These are phyloP conservation scores for Hypomontagnella submonticulosa DNA, from an alignment of 495 filamentous ascomycete genomes.

Conservation along the genomic window DNA sequence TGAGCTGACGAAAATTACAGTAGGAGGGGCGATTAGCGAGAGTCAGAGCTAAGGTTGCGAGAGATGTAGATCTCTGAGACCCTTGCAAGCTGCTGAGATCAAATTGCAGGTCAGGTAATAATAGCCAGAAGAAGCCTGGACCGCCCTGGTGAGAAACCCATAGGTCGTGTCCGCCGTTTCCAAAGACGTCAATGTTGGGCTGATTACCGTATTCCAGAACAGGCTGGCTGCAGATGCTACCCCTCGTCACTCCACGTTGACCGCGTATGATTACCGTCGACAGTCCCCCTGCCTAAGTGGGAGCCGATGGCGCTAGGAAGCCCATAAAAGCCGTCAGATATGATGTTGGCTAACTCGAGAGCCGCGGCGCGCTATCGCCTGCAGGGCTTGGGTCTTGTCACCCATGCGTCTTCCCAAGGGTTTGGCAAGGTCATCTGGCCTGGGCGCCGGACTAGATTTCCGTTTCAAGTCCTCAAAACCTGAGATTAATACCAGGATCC, in stretches of 20 bases:
- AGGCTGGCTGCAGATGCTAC: conserved; percentile 45
- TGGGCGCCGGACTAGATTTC: conserved; percentile 45
- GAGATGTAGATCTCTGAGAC: conserved; percentile 44
- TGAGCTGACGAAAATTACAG: conserved; percentile 34
- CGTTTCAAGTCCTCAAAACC: conserved; percentile 43
- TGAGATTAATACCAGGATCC: conserved; percentile 35
- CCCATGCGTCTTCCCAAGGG: conserved; percentile 40
- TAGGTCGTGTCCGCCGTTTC: conserved; percentile 43
- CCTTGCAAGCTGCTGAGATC: conserved; percentile 42
- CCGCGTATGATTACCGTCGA: conserved; percentile 43
- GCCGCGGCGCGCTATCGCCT: conserved; percentile 45
- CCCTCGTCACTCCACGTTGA: conserved; percentile 46
- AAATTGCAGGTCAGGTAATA: conserved; percentile 42
- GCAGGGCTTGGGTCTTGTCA: conserved; percentile 36
- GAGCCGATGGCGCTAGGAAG: conserved; percentile 45
- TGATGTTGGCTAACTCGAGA: conserved; percentile 43
- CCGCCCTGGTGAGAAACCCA: conserved; percentile 34
- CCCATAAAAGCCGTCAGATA: conserved; percentile 45
- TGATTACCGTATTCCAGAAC: conserved; percentile 42
- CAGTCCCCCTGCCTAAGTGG: conserved; percentile 42
- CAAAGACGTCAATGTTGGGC: conserved; percentile 44
- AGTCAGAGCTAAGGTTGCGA: conserved; percentile 36
- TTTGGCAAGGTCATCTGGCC: conserved; percentile 40
- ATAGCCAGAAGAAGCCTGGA: conserved; percentile 41
- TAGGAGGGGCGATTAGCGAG: conserved; percentile 43